Conservation (phyloP, 2,329 filamentous ascomycete genomes). For the Venturia pyrina region DNA sequence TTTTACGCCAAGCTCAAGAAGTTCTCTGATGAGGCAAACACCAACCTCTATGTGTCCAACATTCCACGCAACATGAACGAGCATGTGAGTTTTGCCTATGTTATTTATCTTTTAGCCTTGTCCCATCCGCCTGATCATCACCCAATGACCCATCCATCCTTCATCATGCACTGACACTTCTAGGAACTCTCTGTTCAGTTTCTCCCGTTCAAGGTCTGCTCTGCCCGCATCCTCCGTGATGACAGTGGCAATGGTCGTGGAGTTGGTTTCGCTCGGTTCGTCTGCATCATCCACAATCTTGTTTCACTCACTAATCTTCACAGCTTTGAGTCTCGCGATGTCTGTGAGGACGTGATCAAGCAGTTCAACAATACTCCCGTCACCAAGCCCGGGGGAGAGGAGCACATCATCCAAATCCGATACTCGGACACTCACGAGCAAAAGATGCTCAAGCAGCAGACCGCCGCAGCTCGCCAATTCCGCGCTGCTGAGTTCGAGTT, state of each 20-base stretch:
- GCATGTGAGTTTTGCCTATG: conserved; percentile 48
- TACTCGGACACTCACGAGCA: conserved; percentile 96
- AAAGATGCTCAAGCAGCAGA: conserved; percentile 93
- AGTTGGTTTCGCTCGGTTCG: conserved; percentile 91
- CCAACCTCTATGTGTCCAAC: conserved; percentile 97
- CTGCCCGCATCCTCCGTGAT: conserved; percentile 90
- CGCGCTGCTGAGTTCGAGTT: conserved; percentile 80
- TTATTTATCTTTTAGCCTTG: not conserved
- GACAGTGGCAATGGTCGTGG: conserved; percentile 87
- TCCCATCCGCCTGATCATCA: not conserved
- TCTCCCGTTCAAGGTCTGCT: conserved; percentile 72
- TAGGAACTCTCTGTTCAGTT: conserved; percentile 72
- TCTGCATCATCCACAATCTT: conserved; percentile 9
- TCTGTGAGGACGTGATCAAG: conserved; percentile 82
- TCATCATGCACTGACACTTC: conserved; percentile 15
- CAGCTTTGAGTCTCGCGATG: conserved; percentile 80
- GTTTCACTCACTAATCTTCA: conserved; percentile 13
- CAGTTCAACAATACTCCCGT: conserved; percentile 66
- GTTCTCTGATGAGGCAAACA: conserved; percentile 78
- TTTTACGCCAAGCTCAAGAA: conserved; percentile 98
- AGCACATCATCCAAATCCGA: conserved; percentile 81
- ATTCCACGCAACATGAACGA: conserved; percentile 87
- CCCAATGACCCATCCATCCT: conserved; percentile 13
- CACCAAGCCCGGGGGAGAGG: conserved; percentile 56
- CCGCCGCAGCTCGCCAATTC: conserved; percentile 88